Base-by-base conservation (phyloP, 805 yeast genomes). In the Candida krabiensis region DNA sequence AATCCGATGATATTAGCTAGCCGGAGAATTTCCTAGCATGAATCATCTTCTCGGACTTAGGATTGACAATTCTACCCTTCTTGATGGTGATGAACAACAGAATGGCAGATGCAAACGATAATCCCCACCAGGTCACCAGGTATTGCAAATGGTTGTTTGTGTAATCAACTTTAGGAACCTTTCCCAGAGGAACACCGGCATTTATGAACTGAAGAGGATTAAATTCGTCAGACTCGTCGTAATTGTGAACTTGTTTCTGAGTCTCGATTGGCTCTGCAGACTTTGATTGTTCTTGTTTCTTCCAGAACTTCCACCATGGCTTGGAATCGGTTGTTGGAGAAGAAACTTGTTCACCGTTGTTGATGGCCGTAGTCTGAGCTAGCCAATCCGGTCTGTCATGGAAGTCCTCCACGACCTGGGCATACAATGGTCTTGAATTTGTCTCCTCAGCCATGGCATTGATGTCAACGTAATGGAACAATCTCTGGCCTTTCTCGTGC, bases 41-140 rank as follows among this genome's bases (percentile, higher is more conserved):
- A 44, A 55, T 69, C 47, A 76, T 39, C 47, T 76, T 78, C 19
- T 74, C 79, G 14, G 61, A 56, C 31, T 62, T 46, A 19, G 75
- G 72, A 43, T 66, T 69, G 26, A 60, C 55, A 15, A 57, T 44
- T 41, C 41, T 57, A 22, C 63, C 56, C 54, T 75, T 77, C 44
- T 63, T 69, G 40, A 81, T 49, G 14, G 81, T 75, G 21, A 75
- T 56, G 19, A 71, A 49, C 23, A 93, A 70, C 63, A 88, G 75
- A 23, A 83, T 77, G 0, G 89, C 52, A 25, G 96, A 83, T 26
- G 86, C 75, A 28, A 85, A 52, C 2, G 89, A 79, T 29, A 91
- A 73, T 0, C 96, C 96, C 60, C 86, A 91, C 99, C 99, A 93
- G 0, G 99, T 93, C 15, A 88, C 79, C 55, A 93, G 66, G 60